Percentiles rank a stretch among this genome's conserved stretches.
phyloP scores from a whole-genome alignment of 306 rosid genomes.

The Comarum palustre region DNA sequence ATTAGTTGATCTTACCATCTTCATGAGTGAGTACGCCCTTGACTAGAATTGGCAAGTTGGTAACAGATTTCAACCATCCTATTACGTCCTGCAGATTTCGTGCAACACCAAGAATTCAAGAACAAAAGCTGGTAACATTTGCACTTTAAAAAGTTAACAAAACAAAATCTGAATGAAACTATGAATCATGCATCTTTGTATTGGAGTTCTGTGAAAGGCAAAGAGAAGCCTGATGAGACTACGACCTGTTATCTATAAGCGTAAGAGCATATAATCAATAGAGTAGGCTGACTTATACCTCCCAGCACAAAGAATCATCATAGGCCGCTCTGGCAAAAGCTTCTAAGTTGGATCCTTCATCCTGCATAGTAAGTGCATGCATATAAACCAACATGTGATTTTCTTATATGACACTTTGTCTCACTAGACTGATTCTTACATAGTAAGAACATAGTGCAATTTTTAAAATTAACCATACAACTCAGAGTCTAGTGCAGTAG shows the following conservation, averaged over 20 bases:
- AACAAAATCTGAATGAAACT: not conserved
- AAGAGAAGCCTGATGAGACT: not conserved
- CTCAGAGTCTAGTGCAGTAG: slow-evolving; percentile 36
- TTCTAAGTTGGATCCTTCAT: slow-evolving; percentile 45
- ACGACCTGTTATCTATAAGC: not conserved
- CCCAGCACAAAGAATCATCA: slow-evolving; percentile 58
- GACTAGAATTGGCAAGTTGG: slow-evolving; percentile 39
- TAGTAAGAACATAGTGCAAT: not conserved
- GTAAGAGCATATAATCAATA: not conserved
- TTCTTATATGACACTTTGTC: not conserved
- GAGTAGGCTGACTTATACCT: slow-evolving; percentile 32
- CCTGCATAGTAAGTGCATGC: slow-evolving; percentile 33
- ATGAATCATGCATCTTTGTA: not conserved
- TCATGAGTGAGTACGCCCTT: slow-evolving; percentile 45
- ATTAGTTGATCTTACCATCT: slow-evolving; percentile 34
- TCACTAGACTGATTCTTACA: not conserved
- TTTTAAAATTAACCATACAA: slow-evolving; percentile 18
- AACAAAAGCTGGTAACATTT: not conserved
- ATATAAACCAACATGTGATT: not conserved
- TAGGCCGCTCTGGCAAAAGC: slow-evolving; percentile 24
- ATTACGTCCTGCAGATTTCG: slow-evolving; percentile 29
- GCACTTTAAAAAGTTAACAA: not conserved
- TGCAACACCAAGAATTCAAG: not conserved
- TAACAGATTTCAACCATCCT: slow-evolving; percentile 36
- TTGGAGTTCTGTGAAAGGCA: not conserved